phyloP scores from a whole-genome alignment of 805 yeast genomes.

The Alloascoidea africana region DNA sequence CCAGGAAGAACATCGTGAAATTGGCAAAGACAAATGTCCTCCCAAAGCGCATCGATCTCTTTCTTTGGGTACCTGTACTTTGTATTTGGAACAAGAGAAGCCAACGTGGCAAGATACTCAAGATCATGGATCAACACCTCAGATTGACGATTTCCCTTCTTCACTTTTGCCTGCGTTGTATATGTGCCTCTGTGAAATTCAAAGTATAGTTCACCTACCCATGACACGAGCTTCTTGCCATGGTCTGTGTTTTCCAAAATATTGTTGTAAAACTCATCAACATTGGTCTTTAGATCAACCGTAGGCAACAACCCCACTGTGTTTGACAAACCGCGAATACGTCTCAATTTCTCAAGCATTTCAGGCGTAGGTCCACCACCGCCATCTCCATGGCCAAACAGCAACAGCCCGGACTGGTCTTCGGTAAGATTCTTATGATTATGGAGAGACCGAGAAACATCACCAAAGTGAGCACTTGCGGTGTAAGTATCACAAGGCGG shows the following conservation, averaged over 20 bases:
- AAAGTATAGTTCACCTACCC: conserved; percentile 89
- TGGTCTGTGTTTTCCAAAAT: conserved; percentile 45
- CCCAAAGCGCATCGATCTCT: conserved; percentile 67
- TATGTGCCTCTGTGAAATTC: conserved; percentile 97
- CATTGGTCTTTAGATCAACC: conserved; percentile 61
- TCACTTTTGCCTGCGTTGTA: conserved; percentile 83
- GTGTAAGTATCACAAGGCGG: conserved; percentile 96
- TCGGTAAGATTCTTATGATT: conserved; percentile 78
- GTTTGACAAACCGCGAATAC: conserved; percentile 79
- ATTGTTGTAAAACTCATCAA: conserved; percentile 67
- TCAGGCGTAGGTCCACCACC: conserved; percentile 97
- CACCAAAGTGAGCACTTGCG: conserved; percentile 86
- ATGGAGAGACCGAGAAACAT: conserved; percentile 61
- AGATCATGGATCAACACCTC: conserved; percentile 75
- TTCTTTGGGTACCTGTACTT: conserved; percentile 58
- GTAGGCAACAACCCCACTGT: conserved; percentile 71
- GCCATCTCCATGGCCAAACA: conserved; percentile 94
- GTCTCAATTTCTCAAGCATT: conserved; percentile 83
- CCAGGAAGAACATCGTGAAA: conserved; percentile 99
- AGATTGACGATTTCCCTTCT: conserved; percentile 60
- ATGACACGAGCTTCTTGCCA: conserved; percentile 60
- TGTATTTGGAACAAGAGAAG: conserved; percentile 34
- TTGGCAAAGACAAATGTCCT: conserved; percentile 76
- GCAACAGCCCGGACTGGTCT: conserved; percentile 65
- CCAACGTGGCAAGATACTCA: conserved; percentile 68